These are phyloP conservation scores for Coniophora puteana DNA, from an alignment of 1,284 basidiomycete species.

Conservation along the genomic window DNA sequence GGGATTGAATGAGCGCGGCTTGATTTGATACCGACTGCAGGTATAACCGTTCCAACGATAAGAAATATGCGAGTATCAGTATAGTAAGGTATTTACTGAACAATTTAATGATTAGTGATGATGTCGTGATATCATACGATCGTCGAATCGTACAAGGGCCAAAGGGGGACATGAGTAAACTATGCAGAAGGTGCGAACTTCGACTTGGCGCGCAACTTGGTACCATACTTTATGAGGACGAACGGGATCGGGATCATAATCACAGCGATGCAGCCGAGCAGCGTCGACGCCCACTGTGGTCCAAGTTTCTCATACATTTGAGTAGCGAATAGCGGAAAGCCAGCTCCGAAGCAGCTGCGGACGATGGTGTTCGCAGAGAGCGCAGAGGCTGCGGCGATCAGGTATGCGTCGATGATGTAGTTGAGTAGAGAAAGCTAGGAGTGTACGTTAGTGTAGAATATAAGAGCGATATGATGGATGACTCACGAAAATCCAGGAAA, in stretches of 20 bases:
- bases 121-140: too few relatives aligned
- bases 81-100: too few relatives aligned
- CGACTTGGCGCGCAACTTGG: slow-evolving; percentile 39
- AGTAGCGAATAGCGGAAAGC: slow-evolving; percentile 54
- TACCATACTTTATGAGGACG: slow-evolving; percentile 44
- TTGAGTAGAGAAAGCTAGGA: slow-evolving; percentile 48
- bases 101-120: too few relatives aligned
- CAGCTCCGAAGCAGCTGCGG: slow-evolving; percentile 53
- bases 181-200: slow-evolving; percentile 34
- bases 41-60: too few relatives aligned
- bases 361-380: slow-evolving; percentile 53
- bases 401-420: slow-evolving; percentile 59
- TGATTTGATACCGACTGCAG: too few relatives aligned
- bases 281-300: slow-evolving; percentile 52
- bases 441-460: slow-evolving; percentile 18
- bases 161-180: too few relatives aligned
- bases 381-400: slow-evolving; percentile 54
- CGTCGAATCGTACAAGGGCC: too few relatives aligned
- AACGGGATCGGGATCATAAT: slow-evolving; percentile 54
- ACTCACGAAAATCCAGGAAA: slow-evolving; percentile 57
- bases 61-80: too few relatives aligned
- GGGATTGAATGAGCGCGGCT: too few relatives aligned
- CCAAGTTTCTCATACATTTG: slow-evolving; percentile 51
- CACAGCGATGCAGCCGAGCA: slow-evolving; percentile 49
- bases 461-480: slow-evolving; percentile 20